These are phyloP conservation scores for Ophiostoma himal-ulmi DNA, from an alignment of 2,329 filamentous ascomycete genomes.

Conservation along the genomic window DNA sequence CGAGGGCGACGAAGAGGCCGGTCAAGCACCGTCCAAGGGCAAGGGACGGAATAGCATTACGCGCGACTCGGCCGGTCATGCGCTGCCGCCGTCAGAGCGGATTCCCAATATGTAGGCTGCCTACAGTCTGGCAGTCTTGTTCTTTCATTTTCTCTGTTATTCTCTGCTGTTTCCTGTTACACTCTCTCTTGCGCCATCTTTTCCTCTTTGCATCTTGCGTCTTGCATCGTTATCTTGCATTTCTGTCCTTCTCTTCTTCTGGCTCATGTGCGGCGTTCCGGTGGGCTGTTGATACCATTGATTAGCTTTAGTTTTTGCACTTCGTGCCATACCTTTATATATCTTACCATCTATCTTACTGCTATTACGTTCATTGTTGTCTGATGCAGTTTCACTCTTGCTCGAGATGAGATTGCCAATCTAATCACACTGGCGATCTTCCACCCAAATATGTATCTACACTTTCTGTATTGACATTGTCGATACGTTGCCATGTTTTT, in stretches of 20 bases:
- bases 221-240: background rate
- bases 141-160: background rate
- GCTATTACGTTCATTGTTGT: background rate
- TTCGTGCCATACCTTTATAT: background rate
- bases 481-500: background rate
- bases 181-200: background rate
- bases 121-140: background rate
- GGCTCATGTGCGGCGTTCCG: background rate
- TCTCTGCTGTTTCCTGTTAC: conserved; percentile 2
- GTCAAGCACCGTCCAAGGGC: conserved; percentile 33
- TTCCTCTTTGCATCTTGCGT: background rate
- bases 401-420: background rate
- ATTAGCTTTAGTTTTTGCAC: background rate
- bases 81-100: conserved; percentile 48
- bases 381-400: background rate
- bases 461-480: background rate
- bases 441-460: background rate
- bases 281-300: conserved; percentile 11
- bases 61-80: conserved; percentile 47
- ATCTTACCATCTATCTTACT: background rate
- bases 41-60: conserved; percentile 37
- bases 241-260: background rate
- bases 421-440: background rate
- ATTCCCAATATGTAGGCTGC: conserved; percentile 35
- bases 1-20: conserved; percentile 42